Conservation (phyloP, 768 basidiomycete species). For the Leccinum olivaceopallidum region DNA sequence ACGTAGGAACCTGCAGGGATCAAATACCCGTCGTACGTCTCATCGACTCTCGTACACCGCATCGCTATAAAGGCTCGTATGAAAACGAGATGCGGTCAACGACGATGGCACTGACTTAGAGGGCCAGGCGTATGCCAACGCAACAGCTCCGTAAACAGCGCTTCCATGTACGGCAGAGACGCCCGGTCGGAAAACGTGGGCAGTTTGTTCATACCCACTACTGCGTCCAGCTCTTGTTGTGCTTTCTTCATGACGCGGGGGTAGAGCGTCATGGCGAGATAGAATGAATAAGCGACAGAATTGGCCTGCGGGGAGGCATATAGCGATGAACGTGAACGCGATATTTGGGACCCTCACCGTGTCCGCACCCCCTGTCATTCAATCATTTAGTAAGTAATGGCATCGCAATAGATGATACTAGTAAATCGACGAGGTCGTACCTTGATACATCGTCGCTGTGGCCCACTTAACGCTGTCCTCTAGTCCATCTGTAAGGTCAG, state of each 20-base stretch:
- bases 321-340: background rate
- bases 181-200: constrained; percentile 28
- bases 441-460: constrained; percentile 12
- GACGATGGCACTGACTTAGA: constrained; percentile 2
- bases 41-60: constrained; percentile 13
- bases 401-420: background rate
- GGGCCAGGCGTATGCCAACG: constrained; percentile 24
- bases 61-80: constrained; percentile 1
- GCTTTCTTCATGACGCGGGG: constrained; percentile 29
- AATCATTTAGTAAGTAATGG: background rate
- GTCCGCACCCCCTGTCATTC: constrained; percentile 22
- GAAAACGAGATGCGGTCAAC: background rate
- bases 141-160: constrained; percentile 26
- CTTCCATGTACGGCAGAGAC: constrained; percentile 31
- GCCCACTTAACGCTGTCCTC: constrained; percentile 24
- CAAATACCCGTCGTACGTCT: constrained; percentile 21
- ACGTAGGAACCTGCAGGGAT: constrained; percentile 22
- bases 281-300: constrained; percentile 15
- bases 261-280: constrained; percentile 31
- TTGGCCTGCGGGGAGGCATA: constrained; percentile 8
- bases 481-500: constrained; percentile 12
- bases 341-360: constrained; percentile 10
- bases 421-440: background rate
- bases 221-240: constrained; percentile 26
- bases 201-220: constrained; percentile 24